Evolutionary conservation across 805 yeast species (phyloP).

Genomic region (Jamesozyma jinghongensis): DNA sequence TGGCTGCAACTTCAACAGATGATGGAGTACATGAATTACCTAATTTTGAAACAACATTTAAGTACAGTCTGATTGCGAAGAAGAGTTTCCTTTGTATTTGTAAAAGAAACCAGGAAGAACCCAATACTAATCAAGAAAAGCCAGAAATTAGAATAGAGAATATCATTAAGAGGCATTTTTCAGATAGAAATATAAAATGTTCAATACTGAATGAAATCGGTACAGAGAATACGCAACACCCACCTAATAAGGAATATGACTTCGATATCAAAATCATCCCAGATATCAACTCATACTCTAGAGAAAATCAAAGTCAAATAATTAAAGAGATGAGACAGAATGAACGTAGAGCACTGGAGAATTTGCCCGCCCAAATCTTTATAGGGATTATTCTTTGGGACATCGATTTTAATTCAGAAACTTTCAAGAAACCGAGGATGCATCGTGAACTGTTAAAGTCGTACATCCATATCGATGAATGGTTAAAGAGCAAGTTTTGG

Average conservation of each 20-base stretch:
- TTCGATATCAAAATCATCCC: conserved; percentile 11
- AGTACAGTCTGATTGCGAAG: conserved; percentile 11
- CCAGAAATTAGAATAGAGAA: not conserved
- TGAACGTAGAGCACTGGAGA: not conserved
- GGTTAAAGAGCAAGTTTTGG: conserved; percentile 38
- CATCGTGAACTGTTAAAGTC: conserved; percentile 5
- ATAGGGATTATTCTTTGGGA: conserved; percentile 11
- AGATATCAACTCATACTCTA: conserved; percentile 10
- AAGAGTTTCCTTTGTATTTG: conserved; percentile 16
- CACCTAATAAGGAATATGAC: not conserved
- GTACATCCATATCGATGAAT: conserved; percentile 12
- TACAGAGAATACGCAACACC: not conserved
- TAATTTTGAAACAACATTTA: conserved; percentile 15
- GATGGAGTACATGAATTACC: conserved; percentile 6
- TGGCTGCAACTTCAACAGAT: too few relatives aligned
- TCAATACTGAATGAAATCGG: not conserved
- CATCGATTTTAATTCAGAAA: not conserved
- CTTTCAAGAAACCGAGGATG: not conserved
- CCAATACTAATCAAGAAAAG: not conserved
- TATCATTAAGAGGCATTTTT: not conserved
- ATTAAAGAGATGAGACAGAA: conserved; percentile 8
- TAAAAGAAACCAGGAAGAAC: conserved; percentile 3
- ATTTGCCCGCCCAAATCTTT: conserved; percentile 2
- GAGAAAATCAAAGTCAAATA: conserved; percentile 9
- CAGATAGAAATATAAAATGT: not conserved